phyloP scores from a whole-genome alignment of 169 alveolate species.

The Plasmodium vinckei region DNA sequence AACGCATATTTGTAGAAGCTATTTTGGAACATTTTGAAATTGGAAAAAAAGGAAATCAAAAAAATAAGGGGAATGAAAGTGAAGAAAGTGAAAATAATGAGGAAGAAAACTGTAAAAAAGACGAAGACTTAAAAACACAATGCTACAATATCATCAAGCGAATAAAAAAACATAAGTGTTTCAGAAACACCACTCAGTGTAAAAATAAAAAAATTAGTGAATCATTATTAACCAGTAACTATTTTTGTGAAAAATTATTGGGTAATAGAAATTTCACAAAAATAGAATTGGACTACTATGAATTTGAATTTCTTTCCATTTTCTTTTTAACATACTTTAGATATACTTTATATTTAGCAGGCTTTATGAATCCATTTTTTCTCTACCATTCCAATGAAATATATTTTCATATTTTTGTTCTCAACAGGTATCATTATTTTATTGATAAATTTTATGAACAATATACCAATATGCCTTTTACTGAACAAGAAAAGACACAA shows the following conservation, averaged over 20 bases:
- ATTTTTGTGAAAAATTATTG: constrained; percentile 28
- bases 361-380: constrained; percentile 40
- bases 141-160: constrained; percentile 13
- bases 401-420: constrained; percentile 37
- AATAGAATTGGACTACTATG: constrained; percentile 47
- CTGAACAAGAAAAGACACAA: constrained; percentile 17
- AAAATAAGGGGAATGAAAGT: background rate
- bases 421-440: constrained; percentile 48
- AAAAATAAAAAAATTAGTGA: constrained; percentile 10
- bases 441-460: constrained; percentile 24
- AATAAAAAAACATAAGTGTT: background rate
- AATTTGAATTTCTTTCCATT: constrained; percentile 32
- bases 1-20: constrained; percentile 48
- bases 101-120: too few relatives aligned
- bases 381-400: constrained; percentile 54
- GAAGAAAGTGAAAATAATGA: too few relatives aligned
- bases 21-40: constrained; percentile 18
- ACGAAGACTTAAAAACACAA: constrained; percentile 4
- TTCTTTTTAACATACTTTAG: constrained; percentile 49
- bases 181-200: background rate
- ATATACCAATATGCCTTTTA: constrained; percentile 22
- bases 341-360: constrained; percentile 29
- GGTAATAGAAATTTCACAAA: constrained; percentile 10
- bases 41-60: background rate
- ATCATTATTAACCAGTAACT: background rate